These are phyloP conservation scores for Irpex rosettiformis DNA, from an alignment of 1,284 basidiomycete genomes.

Conservation along the genomic window DNA sequence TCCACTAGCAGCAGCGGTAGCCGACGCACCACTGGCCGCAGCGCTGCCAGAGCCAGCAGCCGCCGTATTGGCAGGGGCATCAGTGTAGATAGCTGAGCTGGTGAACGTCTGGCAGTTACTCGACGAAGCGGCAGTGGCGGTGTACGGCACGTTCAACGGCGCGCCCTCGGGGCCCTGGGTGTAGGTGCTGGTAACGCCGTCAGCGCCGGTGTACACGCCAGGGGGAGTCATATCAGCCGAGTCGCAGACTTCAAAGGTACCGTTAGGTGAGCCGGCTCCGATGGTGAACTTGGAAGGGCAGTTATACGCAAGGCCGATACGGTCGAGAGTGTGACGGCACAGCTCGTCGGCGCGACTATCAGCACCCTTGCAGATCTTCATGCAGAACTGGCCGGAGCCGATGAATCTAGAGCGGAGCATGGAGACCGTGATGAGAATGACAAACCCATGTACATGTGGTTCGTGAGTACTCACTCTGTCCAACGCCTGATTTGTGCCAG, in stretches of 20 bases:
- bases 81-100: conserved; percentile 49
- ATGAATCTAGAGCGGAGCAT: conserved; percentile 36
- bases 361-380: conserved; percentile 50
- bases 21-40: conserved; percentile 9
- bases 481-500: conserved; percentile 40
- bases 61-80: conserved; percentile 31
- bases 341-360: conserved; percentile 33
- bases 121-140: conserved; percentile 51
- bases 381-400: conserved; percentile 43
- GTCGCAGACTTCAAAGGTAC: conserved; percentile 42
- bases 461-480: conserved; percentile 34
- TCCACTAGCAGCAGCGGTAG: conserved; percentile 16
- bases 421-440: not conserved
- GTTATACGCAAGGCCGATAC: conserved; percentile 49
- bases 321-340: conserved; percentile 47
- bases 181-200: conserved; percentile 46
- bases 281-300: conserved; percentile 32
- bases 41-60: conserved; percentile 24
- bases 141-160: conserved; percentile 60
- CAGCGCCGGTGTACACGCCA: conserved; percentile 45
- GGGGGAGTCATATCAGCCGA: conserved; percentile 63
- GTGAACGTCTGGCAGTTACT: conserved; percentile 60
- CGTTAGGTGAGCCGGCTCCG: conserved; percentile 28
- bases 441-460: not conserved
- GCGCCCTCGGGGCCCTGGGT: conserved; percentile 57